Evolutionary conservation across 2,329 filamentous ascomycete species (phyloP).

Genomic region (Penicillium sp.): DNA sequence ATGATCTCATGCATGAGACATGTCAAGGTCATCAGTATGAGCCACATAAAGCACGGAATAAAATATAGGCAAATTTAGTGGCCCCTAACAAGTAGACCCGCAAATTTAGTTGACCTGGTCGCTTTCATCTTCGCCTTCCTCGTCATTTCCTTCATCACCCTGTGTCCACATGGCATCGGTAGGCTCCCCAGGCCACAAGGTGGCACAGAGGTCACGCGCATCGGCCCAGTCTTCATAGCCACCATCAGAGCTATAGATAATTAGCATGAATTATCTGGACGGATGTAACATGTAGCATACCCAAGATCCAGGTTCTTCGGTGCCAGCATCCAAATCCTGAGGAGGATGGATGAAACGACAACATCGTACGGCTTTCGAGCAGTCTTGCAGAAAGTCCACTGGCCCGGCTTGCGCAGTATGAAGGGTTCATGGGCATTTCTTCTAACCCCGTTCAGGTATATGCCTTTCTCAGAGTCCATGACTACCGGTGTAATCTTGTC

Average conservation of each 20-base stretch:
- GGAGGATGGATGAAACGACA: constrained; percentile 20
- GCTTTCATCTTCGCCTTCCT: neutral
- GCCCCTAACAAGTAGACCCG: neutral
- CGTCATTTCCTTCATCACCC: neutral
- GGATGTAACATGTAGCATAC: neutral
- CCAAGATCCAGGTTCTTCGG: constrained; percentile 4
- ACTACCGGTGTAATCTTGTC: neutral
- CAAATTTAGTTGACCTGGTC: neutral
- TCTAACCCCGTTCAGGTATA: constrained; percentile 14
- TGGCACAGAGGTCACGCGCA: constrained; percentile 1
- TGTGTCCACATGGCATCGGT: neutral
- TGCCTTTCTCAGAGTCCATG: constrained; percentile 4
- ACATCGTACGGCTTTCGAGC: constrained; percentile 18
- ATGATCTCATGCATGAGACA: neutral
- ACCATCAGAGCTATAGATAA: constrained; percentile 11
- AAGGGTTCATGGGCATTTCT: constrained; percentile 10
- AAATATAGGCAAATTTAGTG: no score
- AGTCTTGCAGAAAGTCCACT: constrained; percentile 16
- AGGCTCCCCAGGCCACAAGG: constrained; percentile 6
- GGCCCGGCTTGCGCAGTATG: neutral
- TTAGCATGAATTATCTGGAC: neutral
- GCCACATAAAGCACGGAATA: no score
- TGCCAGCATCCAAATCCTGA: constrained; percentile 20
- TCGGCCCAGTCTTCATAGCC: constrained; percentile 3
- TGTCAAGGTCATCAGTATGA: neutral